Base-by-base conservation (phyloP, 2,329 filamentous ascomycete species). In the Pestalotiopsis sp. region DNA sequence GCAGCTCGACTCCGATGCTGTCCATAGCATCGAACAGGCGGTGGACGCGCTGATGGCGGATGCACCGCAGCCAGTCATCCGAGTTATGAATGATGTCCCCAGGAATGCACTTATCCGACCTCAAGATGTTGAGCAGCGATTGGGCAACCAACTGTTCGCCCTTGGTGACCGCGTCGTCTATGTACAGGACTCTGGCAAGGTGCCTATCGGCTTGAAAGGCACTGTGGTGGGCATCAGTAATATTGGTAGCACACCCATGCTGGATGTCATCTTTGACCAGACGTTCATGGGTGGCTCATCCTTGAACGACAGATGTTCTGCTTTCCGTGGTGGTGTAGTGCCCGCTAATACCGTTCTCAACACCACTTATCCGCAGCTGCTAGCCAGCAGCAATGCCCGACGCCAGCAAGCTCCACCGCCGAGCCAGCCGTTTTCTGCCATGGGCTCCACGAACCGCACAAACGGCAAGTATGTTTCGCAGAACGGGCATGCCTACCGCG, bases 211-310 rank as follows among this genome's bases (percentile, higher is more conserved):
- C 45, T 93, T 93, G 66, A 90, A 92, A 66, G 96, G 97, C 75
- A 98, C 96, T 1, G 93, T 99, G n/a, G 92, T 97, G 68, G 96
- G 96, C 45, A 92, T 98, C 77, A 98, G 94, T 70, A 92, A 93
- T 67, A 98, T 95, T 38, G 87, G 94, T 23, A 92, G 93, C 67
- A 92, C 91, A 31, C 88, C 93, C 61, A 86, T 98, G 68, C 86
- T 99, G 49, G 96, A 99, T 78, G 89, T 98, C 68, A 91, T 99
- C 7, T 99, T 97, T 81, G 97, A 99, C 78, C 89, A 90, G 13
- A 92, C 94, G 0, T 99, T 99, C 81, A 98, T 99, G 95, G 97
- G 94, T 76, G 96, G 96, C 71, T 98, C 95, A 1, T 96, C 93
- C 0, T 87, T 99, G 17, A 93, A 93, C 69, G 94, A 95, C 68